Percentiles rank a stretch among this genome's conserved stretches.
Conservation (phyloP, 2,329 filamentous ascomycete species). For the Hypoxylon sp. region DNA sequence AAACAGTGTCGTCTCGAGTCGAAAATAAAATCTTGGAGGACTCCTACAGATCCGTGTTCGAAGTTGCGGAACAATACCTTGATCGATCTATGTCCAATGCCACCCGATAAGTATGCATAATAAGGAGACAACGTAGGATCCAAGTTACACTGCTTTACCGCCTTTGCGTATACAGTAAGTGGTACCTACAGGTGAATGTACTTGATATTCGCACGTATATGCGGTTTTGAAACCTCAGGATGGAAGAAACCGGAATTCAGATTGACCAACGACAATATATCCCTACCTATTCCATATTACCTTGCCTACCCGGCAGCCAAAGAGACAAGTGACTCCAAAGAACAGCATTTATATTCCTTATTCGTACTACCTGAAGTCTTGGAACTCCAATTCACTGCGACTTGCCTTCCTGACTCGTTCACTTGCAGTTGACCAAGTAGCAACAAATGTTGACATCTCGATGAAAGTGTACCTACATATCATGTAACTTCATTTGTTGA, state of each 20-base stretch:
- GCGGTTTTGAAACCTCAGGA: slow-evolving; percentile 33
- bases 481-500: slow-evolving; percentile 9
- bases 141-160: slow-evolving; percentile 36
- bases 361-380: slow-evolving; percentile 28
- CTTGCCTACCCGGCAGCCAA: slow-evolving; percentile 28
- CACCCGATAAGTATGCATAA: slow-evolving; percentile 36
- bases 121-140: slow-evolving; percentile 32
- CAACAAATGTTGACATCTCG: slow-evolving; percentile 11
- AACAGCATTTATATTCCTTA: slow-evolving; percentile 29
- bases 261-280: slow-evolving; percentile 38
- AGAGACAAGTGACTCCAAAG: slow-evolving; percentile 22
- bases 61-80: slow-evolving; percentile 27
- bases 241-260: slow-evolving; percentile 42
- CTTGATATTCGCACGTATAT: slow-evolving; percentile 33
- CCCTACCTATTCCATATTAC: slow-evolving; percentile 39
- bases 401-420: slow-evolving; percentile 34
- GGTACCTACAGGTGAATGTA: slow-evolving; percentile 28
- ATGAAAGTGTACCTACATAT: slow-evolving; percentile 11
- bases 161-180: slow-evolving; percentile 24
- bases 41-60: slow-evolving; percentile 7
- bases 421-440: slow-evolving; percentile 22
- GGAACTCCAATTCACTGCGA: slow-evolving; percentile 22
- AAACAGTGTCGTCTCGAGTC: slow-evolving; percentile 12
- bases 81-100: slow-evolving; percentile 41
- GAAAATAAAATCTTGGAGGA: slow-evolving; percentile 22